Conservation (phyloP, 1,139 yeast species). For the Kodamaea plutei region DNA sequence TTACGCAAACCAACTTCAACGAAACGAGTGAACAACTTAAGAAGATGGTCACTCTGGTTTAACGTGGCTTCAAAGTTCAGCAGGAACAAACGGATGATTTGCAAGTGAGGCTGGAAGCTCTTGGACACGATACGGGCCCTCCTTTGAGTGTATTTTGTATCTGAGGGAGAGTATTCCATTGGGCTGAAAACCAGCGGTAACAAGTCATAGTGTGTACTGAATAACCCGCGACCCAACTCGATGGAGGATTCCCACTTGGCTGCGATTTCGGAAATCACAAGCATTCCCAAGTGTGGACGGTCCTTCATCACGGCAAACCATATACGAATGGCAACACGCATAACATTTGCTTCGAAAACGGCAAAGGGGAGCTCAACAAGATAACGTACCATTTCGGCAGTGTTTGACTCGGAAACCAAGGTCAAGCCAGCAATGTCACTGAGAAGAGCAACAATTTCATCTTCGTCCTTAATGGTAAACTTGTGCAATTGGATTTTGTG, state of each 20-base stretch:
- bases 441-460: constrained; percentile 41
- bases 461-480: constrained; percentile 13
- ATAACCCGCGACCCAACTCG: constrained; percentile 59
- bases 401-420: constrained; percentile 39
- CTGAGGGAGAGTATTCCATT: constrained; percentile 92
- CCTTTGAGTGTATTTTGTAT: constrained; percentile 55
- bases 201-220: constrained; percentile 56
- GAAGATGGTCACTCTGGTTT: constrained; percentile 66
- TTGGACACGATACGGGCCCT: constrained; percentile 46
- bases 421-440: constrained; percentile 49
- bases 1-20: constrained; percentile 56
- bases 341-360: constrained; percentile 54
- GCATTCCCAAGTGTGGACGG: constrained; percentile 49
- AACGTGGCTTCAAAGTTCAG: constrained; percentile 83
- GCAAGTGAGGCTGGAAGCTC: constrained; percentile 69
- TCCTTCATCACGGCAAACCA: constrained; percentile 84
- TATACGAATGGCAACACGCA: constrained; percentile 65
- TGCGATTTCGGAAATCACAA: constrained; percentile 67
- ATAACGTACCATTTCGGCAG: constrained; percentile 52
- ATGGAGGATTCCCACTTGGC: constrained; percentile 68
- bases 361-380: constrained; percentile 71
- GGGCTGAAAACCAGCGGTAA: constrained; percentile 57
- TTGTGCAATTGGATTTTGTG: constrained; percentile 4
- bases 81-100: constrained; percentile 62
- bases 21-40: constrained; percentile 66